A percentile compares a stretch with the other conserved stretches of the same genome.
These are phyloP conservation scores for Boeremia lycopersici DNA, from an alignment of 2,329 filamentous ascomycete genomes.

Conservation along the genomic window DNA sequence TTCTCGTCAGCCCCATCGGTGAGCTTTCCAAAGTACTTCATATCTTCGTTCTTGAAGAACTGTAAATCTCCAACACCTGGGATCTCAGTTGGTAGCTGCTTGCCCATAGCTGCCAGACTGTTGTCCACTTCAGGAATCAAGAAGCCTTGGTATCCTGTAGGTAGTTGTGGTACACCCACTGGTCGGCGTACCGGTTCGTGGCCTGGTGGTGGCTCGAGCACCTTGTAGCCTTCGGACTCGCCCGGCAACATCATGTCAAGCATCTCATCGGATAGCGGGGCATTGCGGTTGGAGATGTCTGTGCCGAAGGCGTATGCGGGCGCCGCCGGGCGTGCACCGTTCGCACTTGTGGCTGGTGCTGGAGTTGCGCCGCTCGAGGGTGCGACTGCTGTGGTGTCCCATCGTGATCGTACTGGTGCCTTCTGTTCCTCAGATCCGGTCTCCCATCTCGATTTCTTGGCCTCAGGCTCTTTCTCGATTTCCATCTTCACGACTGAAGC, in stretches of 20 bases:
- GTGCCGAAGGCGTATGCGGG: conserved; percentile 74
- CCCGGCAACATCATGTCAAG: conserved; percentile 88
- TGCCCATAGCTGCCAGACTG: conserved; percentile 74
- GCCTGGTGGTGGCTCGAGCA: conserved; percentile 86
- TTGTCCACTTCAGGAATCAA: conserved; percentile 97
- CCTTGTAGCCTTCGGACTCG: conserved; percentile 89
- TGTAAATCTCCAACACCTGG: conserved; percentile 94
- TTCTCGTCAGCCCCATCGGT: conserved; percentile 95
- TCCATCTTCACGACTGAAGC: conserved; percentile 27
- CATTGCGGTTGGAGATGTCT: conserved; percentile 79
- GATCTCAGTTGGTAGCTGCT: conserved; percentile 92
- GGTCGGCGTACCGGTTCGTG: conserved; percentile 80
- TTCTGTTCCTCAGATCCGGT: conserved; percentile 59
- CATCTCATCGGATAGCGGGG: conserved; percentile 88
- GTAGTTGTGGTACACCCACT: conserved; percentile 77
- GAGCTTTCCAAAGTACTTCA: conserved; percentile 98
- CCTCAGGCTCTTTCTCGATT: conserved; percentile 25
- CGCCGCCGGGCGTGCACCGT: conserved; percentile 27
- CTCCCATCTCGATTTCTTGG: conserved; percentile 73
- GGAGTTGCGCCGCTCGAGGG: conserved; percentile 31
- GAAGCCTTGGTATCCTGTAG: conserved; percentile 75
- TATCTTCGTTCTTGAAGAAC: conserved; percentile 98
- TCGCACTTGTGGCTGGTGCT: conserved; percentile 26
- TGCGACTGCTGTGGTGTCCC: conserved; percentile 42
- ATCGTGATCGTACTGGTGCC: conserved; percentile 41